Evolutionary conservation across 2,329 filamentous ascomycete genomes (phyloP).

Genomic region (Apiospora kogelbergensis): DNA sequence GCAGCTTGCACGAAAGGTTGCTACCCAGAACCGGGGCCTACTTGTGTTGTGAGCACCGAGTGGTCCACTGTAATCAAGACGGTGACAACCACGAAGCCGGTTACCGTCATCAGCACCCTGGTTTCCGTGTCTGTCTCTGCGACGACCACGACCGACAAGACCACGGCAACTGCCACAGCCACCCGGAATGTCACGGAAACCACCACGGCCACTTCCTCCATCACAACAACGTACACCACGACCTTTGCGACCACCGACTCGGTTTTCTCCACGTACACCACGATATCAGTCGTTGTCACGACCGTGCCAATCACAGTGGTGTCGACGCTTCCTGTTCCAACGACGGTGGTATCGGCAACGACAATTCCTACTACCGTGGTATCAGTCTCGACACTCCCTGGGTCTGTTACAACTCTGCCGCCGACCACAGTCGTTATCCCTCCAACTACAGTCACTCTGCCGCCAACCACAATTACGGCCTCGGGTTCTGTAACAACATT

Average conservation of each 20-base stretch:
- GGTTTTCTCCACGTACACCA: constrained; percentile 30
- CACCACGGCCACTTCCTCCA: constrained; percentile 21
- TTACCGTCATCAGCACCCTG: not conserved
- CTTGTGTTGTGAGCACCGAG: constrained; percentile 7
- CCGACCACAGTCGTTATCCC: constrained; percentile 18
- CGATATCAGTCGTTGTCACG: constrained; percentile 24
- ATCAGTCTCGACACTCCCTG: constrained; percentile 7
- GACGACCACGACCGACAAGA: not conserved
- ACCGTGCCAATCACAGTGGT: constrained; percentile 9
- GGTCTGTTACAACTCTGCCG: constrained; percentile 13
- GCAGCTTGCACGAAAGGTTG: constrained; percentile 9
- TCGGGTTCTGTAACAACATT: not conserved
- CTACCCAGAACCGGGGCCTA: not conserved
- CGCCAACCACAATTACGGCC: constrained; percentile 16
- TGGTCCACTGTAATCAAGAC: constrained; percentile 10
- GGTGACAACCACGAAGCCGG: constrained; percentile 8
- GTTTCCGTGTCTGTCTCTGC: not conserved
- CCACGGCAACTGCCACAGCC: constrained; percentile 9
- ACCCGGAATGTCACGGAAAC: constrained; percentile 19
- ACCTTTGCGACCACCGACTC: constrained; percentile 32
- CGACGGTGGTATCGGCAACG: not conserved
- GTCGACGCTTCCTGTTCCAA: not conserved
- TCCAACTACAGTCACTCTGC: constrained; percentile 13
- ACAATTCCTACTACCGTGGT: constrained; percentile 7
- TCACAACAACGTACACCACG: constrained; percentile 22